Conservation (phyloP, 1,284 basidiomycete genomes). For the Cystobasidiaceae sp. region DNA sequence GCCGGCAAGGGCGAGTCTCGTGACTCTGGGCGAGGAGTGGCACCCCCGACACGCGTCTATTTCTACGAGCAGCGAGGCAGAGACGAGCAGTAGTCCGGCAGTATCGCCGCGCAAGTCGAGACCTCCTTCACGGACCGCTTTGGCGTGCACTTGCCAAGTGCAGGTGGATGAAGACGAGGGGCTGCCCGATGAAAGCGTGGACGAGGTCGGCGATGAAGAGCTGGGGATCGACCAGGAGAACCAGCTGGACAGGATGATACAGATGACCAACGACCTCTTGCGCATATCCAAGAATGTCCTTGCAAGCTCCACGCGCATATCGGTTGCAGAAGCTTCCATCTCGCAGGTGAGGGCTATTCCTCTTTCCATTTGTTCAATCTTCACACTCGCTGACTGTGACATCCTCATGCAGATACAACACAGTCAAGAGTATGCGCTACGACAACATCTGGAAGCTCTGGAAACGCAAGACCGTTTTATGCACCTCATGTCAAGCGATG, state of each 20-base stretch:
- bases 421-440: conserved; percentile 19
- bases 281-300: conserved; percentile 15
- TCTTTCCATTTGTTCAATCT: background rate
- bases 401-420: background rate
- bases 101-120: background rate
- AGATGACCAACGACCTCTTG: background rate
- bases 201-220: background rate
- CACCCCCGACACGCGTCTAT: background rate
- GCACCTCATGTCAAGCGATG: conserved; percentile 16
- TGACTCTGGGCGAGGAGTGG: conserved; percentile 6
- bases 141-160: too few relatives aligned
- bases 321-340: background rate
- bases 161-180: too few relatives aligned
- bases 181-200: background rate
- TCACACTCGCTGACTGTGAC: background rate
- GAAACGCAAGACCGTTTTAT: conserved; percentile 22
- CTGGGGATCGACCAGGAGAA: background rate
- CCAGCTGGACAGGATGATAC: conserved; percentile 19
- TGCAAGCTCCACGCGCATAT: conserved; percentile 6
- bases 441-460: conserved; percentile 24
- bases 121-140: background rate
- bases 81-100: background rate
- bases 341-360: conserved; percentile 5
- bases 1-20: background rate
- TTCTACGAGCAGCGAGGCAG: background rate